Base-by-base conservation (phyloP, 2,329 filamentous ascomycete genomes). In the Alternaria postmessia region DNA sequence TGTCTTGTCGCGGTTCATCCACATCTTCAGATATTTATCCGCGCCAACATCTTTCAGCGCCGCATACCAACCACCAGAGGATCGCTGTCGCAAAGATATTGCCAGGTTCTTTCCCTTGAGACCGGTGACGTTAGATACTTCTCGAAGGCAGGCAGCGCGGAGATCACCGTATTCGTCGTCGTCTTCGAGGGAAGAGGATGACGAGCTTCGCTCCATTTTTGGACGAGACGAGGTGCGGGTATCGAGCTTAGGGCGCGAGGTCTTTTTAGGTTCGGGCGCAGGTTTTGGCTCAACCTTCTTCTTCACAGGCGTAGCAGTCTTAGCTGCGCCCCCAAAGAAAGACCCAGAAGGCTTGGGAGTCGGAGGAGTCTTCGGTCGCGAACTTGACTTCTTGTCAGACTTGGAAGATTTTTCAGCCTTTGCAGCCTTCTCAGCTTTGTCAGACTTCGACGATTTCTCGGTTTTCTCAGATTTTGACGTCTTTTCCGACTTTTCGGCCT, bases 1-100 rank as follows among this genome's bases (percentile, higher is more conserved):
- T 14, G 69, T 72, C 59, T 70, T 71, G 32, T 68, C 64, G 14
- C 64, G 64, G 24, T 74, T 71, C 69, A 68, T 74, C 71, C 71
- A 74, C 70, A 72, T 71, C 54, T 72, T 72, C 32, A 74, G 54
- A 38, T 74, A 74, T 53, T 72, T 74, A 47, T 71, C 71, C 8
- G 65, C 62, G n/a, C 59, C 57, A 16, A 58, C 28, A 20, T 74
- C 71, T 41, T 74, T 74, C 8, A 74, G 57, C 3, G 71, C 71
- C 0, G 65, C 71, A 51, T 74, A 74, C 69, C 70, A 74, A 11
- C 59, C 62, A 16, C 66, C 65, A 1, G 42, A 60, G 24, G 67
- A 71, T 3, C 67, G 65, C 44, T 74, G 67, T 47, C 67, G 67
- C 34, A 69, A 51, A 7, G 64, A 63, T 22, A 74, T 56, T 0